phyloP scores from a whole-genome alignment of 1,284 basidiomycete species.

The Ustilago xerochloae region DNA sequence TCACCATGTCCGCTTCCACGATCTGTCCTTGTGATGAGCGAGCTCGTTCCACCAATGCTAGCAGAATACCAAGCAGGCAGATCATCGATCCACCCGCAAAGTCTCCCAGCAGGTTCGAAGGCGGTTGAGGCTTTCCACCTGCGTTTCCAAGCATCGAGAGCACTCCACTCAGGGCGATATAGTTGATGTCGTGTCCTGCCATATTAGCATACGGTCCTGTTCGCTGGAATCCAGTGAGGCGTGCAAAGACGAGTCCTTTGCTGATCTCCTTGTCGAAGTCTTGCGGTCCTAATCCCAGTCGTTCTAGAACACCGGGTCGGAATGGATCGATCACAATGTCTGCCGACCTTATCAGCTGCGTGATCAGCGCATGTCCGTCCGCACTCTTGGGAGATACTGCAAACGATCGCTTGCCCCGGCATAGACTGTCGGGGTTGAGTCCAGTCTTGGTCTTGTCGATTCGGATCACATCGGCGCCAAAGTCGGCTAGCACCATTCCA shows the following conservation, averaged over 20 bases:
- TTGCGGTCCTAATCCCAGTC: conserved; percentile 78
- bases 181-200: conserved; percentile 81
- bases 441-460: conserved; percentile 74
- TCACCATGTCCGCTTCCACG: conserved; percentile 83
- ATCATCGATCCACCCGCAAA: conserved; percentile 84
- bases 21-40: conserved; percentile 77
- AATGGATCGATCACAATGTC: conserved; percentile 86
- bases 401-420: conserved; percentile 79
- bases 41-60: conserved; percentile 78
- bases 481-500: conserved; percentile 80
- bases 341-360: conserved; percentile 75
- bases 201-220: conserved; percentile 63
- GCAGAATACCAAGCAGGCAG: conserved; percentile 79
- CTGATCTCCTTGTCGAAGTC: conserved; percentile 75
- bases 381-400: conserved; percentile 76
- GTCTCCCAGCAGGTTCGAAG: conserved; percentile 81
- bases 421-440: conserved; percentile 70
- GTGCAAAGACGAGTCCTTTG: conserved; percentile 63
- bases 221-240: conserved; percentile 68
- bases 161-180: conserved; percentile 82
- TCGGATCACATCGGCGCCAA: conserved; percentile 81
- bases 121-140: conserved; percentile 76
- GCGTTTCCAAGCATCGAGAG: conserved; percentile 71
- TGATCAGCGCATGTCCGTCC: conserved; percentile 75
- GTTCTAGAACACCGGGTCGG: conserved; percentile 83